Percentiles rank a stretch among this genome's conserved stretches.
These are phyloP conservation scores for Trypanosoma melophagium DNA, from an alignment of 208 protist species.

Conservation along the genomic window DNA sequence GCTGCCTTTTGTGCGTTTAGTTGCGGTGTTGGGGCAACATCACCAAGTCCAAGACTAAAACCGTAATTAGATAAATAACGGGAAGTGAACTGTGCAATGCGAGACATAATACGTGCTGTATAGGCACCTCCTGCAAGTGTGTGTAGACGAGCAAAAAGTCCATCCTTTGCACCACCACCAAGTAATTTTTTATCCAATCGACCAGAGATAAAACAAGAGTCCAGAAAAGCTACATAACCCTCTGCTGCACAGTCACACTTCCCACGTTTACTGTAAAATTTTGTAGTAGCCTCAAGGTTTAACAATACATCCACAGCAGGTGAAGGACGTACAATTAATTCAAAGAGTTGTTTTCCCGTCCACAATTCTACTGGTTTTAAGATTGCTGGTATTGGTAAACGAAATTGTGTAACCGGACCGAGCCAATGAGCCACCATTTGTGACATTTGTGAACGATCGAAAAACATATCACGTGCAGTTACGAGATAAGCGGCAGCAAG, in stretches of 20 bases:
- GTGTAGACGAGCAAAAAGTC: slow-evolving; percentile 96
- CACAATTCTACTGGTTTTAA: slow-evolving; percentile 97
- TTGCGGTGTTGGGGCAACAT: slow-evolving; percentile 92
- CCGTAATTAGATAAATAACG: slow-evolving; percentile 95
- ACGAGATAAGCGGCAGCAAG: slow-evolving; percentile 97
- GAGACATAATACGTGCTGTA: slow-evolving; percentile 93
- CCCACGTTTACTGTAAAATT: slow-evolving; percentile 77
- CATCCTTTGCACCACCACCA: slow-evolving; percentile 93
- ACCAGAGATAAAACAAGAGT: slow-evolving; percentile 95
- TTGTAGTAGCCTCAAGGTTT: slow-evolving; percentile 91
- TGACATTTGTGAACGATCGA: slow-evolving; percentile 90
- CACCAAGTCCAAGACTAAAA: slow-evolving; percentile 99
- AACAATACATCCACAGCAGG: slow-evolving; percentile 61
- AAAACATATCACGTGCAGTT: slow-evolving; percentile 96
- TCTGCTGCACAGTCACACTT: slow-evolving; percentile 81
- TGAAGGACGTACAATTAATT: slow-evolving; percentile 89
- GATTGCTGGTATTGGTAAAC: slow-evolving; percentile 96
- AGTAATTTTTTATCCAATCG: slow-evolving; percentile 97
- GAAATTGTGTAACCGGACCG: slow-evolving; percentile 63
- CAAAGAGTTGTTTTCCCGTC: slow-evolving; percentile 99
- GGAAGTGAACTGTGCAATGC: slow-evolving; percentile 94
- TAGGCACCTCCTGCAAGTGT: slow-evolving; percentile 74
- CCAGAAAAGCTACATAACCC: slow-evolving; percentile 94
- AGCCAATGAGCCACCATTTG: slow-evolving; percentile 92
- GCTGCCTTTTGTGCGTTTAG: slow-evolving; percentile 91